Conservation (phyloP, 257 asterid genomes). For the Ballota nigra region DNA sequence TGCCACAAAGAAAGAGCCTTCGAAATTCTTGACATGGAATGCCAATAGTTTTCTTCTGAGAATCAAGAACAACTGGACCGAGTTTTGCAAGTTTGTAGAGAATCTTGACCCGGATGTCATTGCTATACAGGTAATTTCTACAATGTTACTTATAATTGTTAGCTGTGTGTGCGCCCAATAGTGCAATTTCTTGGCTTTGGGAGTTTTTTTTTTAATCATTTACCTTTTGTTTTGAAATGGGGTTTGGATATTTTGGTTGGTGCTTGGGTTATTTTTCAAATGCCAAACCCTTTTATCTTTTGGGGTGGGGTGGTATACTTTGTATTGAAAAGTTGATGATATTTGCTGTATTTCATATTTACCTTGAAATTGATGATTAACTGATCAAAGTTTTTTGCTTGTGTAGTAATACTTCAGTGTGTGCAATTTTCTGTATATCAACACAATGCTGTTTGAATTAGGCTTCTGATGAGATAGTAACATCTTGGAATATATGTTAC, state of each 20-base stretch:
- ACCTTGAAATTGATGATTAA: conserved; percentile 1
- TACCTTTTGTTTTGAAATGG: neutral
- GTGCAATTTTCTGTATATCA: neutral
- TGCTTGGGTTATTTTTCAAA: conserved; percentile 1
- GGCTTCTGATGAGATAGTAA: neutral
- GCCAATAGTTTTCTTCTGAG: conserved; percentile 84
- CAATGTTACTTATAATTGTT: neutral
- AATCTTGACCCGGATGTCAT: conserved; percentile 82
- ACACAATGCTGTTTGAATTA: neutral
- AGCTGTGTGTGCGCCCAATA: neutral
- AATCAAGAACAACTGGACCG: conserved; percentile 74
- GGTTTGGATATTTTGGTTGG: conserved; percentile 5
- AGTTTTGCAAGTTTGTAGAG: conserved; percentile 63
- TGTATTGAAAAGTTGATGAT: neutral
- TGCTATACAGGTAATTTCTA: conserved; percentile 66
- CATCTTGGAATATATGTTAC: neutral
- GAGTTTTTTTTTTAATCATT: neutral
- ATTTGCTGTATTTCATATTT: neutral
- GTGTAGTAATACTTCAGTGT: neutral
- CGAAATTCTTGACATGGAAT: conserved; percentile 86
- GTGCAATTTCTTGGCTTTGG: conserved; percentile 7
- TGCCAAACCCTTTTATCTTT: neutral
- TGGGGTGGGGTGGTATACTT: too few relatives aligned
- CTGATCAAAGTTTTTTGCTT: neutral
- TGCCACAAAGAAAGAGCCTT: conserved; percentile 50